Percentiles rank a stretch among this genome's conserved stretches.
phyloP scores from a whole-genome alignment of 208 protist species.

The Acanthamoeba triangularis region DNA sequence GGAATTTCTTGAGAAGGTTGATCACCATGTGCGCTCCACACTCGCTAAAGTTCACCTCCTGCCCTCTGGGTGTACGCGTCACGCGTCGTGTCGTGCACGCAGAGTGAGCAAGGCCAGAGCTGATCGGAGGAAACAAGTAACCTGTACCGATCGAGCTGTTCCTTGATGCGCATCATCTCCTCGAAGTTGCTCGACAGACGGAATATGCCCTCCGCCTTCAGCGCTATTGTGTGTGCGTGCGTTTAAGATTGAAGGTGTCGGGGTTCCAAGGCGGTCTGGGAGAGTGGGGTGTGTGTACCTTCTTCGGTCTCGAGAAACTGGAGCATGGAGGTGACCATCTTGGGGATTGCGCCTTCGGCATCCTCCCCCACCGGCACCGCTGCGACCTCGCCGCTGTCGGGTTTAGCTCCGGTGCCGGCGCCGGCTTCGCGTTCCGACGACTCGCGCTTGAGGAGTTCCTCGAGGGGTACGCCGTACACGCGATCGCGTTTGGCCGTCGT shows the following conservation, averaged over 20 bases:
- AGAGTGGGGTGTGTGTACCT: neutral
- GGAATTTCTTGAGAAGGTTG: constrained; percentile 43
- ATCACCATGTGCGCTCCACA: constrained; percentile 42
- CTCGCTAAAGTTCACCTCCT: constrained; percentile 23
- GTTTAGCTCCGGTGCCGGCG: neutral
- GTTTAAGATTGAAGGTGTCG: neutral
- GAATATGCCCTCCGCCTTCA: constrained; percentile 17
- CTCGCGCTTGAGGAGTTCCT: neutral
- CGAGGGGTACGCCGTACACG: constrained; percentile 1
- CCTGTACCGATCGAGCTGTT: neutral
- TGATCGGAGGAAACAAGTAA: too few relatives aligned
- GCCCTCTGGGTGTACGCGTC: neutral
- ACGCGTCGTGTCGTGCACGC: neutral
- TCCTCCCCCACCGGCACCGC: too few relatives aligned
- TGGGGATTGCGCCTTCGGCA: neutral
- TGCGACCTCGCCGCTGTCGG: too few relatives aligned
- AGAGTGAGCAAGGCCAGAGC: too few relatives aligned
- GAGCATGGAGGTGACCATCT: neutral
- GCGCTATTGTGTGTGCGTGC: neutral
- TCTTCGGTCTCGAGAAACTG: neutral
- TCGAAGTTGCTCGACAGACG: constrained; percentile 23
- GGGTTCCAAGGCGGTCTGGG: too few relatives aligned
- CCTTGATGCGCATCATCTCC: constrained; percentile 17
- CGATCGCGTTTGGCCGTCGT: neutral
- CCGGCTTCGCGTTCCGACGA: neutral